Conservation (phyloP, 805 yeast genomes). For the Spathaspora sp. region DNA sequence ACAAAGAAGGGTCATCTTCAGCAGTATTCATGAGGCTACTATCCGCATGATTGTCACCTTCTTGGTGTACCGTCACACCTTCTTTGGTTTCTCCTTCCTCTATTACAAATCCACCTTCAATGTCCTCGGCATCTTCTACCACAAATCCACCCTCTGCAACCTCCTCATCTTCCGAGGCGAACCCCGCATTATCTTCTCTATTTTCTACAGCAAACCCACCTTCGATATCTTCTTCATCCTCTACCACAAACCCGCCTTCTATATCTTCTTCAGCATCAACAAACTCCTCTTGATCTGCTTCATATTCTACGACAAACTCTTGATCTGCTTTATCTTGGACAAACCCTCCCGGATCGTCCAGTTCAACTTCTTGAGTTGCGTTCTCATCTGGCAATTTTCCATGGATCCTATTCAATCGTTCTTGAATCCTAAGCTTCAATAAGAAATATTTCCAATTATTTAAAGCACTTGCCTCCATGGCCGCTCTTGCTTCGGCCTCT, state of each 20-base stretch:
- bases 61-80: constrained; percentile 14
- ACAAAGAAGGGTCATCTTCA: no score
- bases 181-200: not conserved
- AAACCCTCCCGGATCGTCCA: not conserved
- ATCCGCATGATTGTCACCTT: no score
- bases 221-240: constrained; percentile 18
- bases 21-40: no score
- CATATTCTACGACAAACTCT: constrained; percentile 3
- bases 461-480: constrained; percentile 47
- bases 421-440: constrained; percentile 45
- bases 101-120: not conserved
- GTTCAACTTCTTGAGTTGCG: constrained; percentile 1
- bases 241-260: not conserved
- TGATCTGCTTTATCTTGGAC: not conserved
- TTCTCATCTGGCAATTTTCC: constrained; percentile 31
- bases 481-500: constrained; percentile 38
- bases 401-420: constrained; percentile 45
- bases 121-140: not conserved
- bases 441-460: constrained; percentile 52
- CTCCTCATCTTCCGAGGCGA: constrained; percentile 10
- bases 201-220: not conserved
- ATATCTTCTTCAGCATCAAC: not conserved
- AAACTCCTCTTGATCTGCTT: constrained; percentile 1
- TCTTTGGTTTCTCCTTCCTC: constrained; percentile 1
- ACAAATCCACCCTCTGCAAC: constrained; percentile 14